Base-by-base conservation (phyloP, 768 basidiomycete genomes). In the Boletus rubescentipes region DNA sequence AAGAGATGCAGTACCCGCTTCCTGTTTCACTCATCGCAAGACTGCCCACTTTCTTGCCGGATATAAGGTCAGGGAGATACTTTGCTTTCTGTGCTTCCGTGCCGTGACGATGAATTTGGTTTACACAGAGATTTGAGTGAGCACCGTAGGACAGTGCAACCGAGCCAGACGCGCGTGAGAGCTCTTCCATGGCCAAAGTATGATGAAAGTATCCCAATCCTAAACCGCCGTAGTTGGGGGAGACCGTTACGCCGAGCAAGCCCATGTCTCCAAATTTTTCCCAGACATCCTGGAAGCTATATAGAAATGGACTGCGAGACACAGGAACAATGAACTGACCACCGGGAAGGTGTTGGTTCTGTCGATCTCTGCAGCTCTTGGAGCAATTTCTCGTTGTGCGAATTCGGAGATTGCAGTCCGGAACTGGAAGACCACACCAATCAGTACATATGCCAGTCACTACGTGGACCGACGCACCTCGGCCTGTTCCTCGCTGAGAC, bases 21-120 rank as follows among this genome's bases (percentile, higher is more conserved):
- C 89, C 92, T 2, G 88, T 79, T 75, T 98, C 95, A 62, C 89
- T 92, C 95, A 98, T 98, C 2, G 95, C 95, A 56, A 98, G 76
- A 61, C 89, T 86, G 36, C 95, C 95, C 30, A 98, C 82, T 67
- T 90, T 88, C 65, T 77, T 82, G 20, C 95, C 95, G 29, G 82
- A 77, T 35, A 96, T 74, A 41, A 97, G 77, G 63, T 87, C 86
- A 5, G 87, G 84, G 5, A 98, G 80, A 69, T 93, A 96, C 69
- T 89, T 72, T 50, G 74, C 72, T 70, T 93, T 93, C 74, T 98
- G 95, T 29, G 75, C 79, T 34, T 84, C 80, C 34, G 90, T 93
- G 18, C 91, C 93, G 64, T 92, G 89, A 26, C 93, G 77, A 68
- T 89, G 81, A 23, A 94, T 91, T 71, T 91, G 89, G 68, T 90